Evolutionary conservation across 257 asterid species (phyloP).

Genomic region (Solanum virginianum): DNA sequence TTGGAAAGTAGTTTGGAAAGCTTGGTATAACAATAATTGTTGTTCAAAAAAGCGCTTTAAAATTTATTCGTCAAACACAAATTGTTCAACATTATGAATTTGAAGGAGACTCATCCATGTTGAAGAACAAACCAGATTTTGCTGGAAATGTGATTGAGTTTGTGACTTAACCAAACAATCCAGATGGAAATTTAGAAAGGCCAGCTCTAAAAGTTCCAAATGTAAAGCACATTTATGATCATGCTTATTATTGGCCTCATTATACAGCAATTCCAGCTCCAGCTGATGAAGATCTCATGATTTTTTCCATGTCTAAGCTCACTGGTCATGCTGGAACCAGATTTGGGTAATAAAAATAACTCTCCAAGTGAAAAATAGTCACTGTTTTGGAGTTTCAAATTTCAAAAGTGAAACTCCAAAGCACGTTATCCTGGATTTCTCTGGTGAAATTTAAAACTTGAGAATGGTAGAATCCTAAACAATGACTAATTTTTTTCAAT

Average conservation of each 20-base stretch:
- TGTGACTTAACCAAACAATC: conserved; percentile 74
- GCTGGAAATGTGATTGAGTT: conserved; percentile 34
- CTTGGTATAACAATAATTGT: not conserved
- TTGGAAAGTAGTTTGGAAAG: not conserved
- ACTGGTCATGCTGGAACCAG: conserved; percentile 85
- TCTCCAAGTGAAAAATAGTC: not conserved
- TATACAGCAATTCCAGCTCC: conserved; percentile 56
- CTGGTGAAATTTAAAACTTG: not conserved
- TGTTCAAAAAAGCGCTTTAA: not conserved
- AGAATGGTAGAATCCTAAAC: not conserved
- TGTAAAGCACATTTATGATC: conserved; percentile 35
- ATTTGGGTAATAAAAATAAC: conserved; percentile 38
- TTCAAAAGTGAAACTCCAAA: not conserved
- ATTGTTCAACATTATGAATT: conserved; percentile 16
- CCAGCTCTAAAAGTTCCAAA: conserved; percentile 24
- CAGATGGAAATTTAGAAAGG: conserved; percentile 38
- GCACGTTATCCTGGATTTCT: not conserved
- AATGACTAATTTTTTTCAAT: not conserved
- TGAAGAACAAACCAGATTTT: conserved; percentile 18
- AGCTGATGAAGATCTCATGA: conserved; percentile 56
- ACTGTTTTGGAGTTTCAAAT: not conserved
- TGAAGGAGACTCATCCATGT: conserved; percentile 27
- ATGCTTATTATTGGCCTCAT: conserved; percentile 81
- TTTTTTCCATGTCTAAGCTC: conserved; percentile 59
- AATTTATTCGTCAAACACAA: not conserved